Conservation (phyloP, 164 flowering plant species). For the Dillenia turbinata region DNA sequence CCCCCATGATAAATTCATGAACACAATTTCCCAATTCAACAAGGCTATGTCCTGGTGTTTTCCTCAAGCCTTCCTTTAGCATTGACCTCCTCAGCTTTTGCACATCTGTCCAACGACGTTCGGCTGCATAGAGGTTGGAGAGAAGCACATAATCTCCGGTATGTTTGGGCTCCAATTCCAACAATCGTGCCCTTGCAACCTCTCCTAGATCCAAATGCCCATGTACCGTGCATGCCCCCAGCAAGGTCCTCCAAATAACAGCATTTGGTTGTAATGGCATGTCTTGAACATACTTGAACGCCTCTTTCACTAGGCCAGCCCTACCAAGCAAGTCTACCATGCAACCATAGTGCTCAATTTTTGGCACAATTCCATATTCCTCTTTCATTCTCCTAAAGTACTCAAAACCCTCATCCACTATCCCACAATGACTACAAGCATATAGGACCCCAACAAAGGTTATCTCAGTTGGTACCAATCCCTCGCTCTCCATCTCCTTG, state of each 20-base stretch:
- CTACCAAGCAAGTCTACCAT: conserved; percentile 35
- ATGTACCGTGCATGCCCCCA: conserved; percentile 27
- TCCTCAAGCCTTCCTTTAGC: conserved; percentile 27
- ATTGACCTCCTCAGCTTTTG: conserved; percentile 23
- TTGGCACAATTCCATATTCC: conserved; percentile 24
- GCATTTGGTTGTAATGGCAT: conserved; percentile 36
- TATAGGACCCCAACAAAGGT: conserved; percentile 33
- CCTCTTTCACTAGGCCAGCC: conserved; percentile 26
- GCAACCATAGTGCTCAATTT: conserved; percentile 38
- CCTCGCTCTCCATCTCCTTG: conserved; percentile 18
- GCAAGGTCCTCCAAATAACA: conserved; percentile 31
- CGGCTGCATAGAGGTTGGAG: conserved; percentile 28
- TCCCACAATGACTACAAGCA: conserved; percentile 38
- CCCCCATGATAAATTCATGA: conserved; percentile 36
- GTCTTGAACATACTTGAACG: conserved; percentile 18
- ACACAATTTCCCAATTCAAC: conserved; percentile 25
- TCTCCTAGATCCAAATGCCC: conserved; percentile 25
- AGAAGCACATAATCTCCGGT: conserved; percentile 31
- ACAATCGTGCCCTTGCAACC: conserved; percentile 15
- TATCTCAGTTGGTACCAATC: conserved; percentile 26
- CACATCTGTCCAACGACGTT: conserved; percentile 23
- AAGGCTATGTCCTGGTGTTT: conserved; percentile 30
- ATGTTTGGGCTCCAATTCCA: conserved; percentile 26
- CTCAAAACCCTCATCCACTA: conserved; percentile 28
- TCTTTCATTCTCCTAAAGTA: conserved; percentile 29